A percentile compares a stretch with the other conserved stretches of the same genome.
These are phyloP conservation scores for Monosporozyma solicola DNA, from an alignment of 805 yeast species.

Conservation along the genomic window DNA sequence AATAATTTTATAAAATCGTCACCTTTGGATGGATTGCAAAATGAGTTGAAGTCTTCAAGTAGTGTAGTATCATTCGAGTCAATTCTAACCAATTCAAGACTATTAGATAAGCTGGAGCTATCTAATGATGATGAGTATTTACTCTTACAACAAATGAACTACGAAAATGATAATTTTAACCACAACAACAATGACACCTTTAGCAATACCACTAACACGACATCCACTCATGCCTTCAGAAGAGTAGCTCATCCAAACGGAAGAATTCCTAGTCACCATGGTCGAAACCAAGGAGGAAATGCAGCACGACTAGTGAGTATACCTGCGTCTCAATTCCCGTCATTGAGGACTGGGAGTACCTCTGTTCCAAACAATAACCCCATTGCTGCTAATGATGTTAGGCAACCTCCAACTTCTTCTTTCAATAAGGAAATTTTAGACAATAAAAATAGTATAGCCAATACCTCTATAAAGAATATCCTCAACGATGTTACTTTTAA, in stretches of 20 bases:
- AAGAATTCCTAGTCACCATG: not conserved
- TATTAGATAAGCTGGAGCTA: conserved; percentile 27
- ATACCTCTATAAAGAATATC: conserved; percentile 2
- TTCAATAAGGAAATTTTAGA: not conserved
- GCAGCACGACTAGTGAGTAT: conserved; percentile 12
- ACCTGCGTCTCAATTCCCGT: conserved; percentile 30
- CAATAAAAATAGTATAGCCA: not conserved
- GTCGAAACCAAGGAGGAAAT: not conserved
- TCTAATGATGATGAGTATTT: conserved; percentile 25
- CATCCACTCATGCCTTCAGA: not conserved
- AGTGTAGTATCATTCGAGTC: conserved; percentile 23
- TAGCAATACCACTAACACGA: not conserved
- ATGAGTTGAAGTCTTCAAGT: not conserved
- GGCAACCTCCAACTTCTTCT: not conserved
- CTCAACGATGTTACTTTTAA: conserved; percentile 7
- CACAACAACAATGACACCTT: not conserved
- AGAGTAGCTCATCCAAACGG: conserved; percentile 5
- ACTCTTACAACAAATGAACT: conserved; percentile 19
- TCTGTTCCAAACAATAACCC: not conserved
- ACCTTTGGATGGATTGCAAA: conserved; percentile 1
- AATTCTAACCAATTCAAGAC: conserved; percentile 22
- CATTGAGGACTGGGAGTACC: conserved; percentile 11
- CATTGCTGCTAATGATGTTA: not conserved
- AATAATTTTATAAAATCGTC: conserved; percentile 1
- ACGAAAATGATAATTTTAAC: conserved; percentile 6